Conservation (phyloP, 2,329 filamentous ascomycete species). For the Thyridium curvatum region DNA sequence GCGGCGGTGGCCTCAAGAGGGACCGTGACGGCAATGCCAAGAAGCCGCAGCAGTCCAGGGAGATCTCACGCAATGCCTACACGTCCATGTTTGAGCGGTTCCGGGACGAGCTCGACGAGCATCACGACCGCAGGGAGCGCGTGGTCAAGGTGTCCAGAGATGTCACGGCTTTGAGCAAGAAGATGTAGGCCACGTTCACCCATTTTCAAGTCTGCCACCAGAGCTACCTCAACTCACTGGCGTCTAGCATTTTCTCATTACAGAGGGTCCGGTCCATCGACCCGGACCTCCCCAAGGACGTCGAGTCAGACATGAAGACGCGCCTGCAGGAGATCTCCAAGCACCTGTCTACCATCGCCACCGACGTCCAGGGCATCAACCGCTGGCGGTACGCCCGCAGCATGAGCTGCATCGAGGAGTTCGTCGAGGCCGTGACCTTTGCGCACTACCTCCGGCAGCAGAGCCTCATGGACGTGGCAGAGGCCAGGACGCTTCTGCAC, state of each 20-base stretch:
- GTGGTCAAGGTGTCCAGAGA: constrained; percentile 89
- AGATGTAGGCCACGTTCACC: constrained; percentile 60
- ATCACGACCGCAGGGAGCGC: constrained; percentile 86
- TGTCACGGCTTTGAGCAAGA: constrained; percentile 91
- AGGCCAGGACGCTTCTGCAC: constrained; percentile 34
- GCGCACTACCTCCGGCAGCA: constrained; percentile 79
- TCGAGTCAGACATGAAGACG: constrained; percentile 62
- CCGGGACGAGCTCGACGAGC: constrained; percentile 82
- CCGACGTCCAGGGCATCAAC: constrained; percentile 74
- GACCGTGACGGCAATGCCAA: constrained; percentile 46
- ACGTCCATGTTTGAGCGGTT: constrained; percentile 80
- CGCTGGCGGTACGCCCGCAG: constrained; percentile 74
- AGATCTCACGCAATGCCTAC: constrained; percentile 38
- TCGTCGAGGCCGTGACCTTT: constrained; percentile 86
- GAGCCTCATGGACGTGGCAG: constrained; percentile 61
- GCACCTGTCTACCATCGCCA: constrained; percentile 60
- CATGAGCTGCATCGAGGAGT: constrained; percentile 86
- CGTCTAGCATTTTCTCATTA: constrained; percentile 71
- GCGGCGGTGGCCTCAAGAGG: constrained; percentile 40
- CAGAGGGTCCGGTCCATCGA: constrained; percentile 67
- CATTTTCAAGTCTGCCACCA: constrained; percentile 4
- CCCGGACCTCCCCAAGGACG: constrained; percentile 58
- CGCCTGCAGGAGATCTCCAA: constrained; percentile 66
- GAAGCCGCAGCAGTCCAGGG: constrained; percentile 20
- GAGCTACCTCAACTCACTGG: neutral